Base-by-base conservation (phyloP, 129 eudicot genomes). In the Flaveria bidentis region DNA sequence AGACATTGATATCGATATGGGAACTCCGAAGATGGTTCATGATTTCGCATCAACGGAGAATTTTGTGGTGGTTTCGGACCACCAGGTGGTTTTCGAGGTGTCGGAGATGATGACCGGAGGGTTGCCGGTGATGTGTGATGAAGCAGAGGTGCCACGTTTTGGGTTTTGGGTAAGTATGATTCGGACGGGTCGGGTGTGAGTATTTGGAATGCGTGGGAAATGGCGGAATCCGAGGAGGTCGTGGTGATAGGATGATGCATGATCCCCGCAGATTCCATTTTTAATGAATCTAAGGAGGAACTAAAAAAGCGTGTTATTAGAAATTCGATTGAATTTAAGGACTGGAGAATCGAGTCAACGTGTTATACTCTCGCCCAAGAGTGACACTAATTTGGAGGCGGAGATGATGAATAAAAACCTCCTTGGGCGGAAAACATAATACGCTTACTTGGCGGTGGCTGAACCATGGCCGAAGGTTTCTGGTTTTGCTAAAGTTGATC, bases 401-500 rank as follows among this genome's bases (percentile, higher is more conserved):
- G 84, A 84, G 26, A 84, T 84, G 87, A 82, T 83, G 17, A 83
- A 83, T 5, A 80, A 69, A 44, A 70, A 79, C 49, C 73, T 61
- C 9, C 58, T 83, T 20, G 87, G 87, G 18, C 75, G 87, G 46
- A 84, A 65, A 76, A 33, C 87, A 0, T 72, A 42, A 50, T 84
- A 50, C 33, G 87, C 84, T 4, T 84, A 80, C 52, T 75, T 84
- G 0, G 87, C 87, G 17, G 47, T 84, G 30, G 87, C 87, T 23
- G 87, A 84, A 51, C 87, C 87, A 4, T 84, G 87, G 87, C 87
- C 87, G 17, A 84, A 75, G 73, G 87, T 80, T 25, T 80, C 84
- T 6, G 87, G 87, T 15, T 84, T 84, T 26, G 87, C 87, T 0
- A 84, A 84, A 64, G 87, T 84, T 0, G 82, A 84, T 33, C 78